These are phyloP conservation scores for Naganishia sp. DNA, from an alignment of 1,284 basidiomycete species.

Conservation along the genomic window DNA sequence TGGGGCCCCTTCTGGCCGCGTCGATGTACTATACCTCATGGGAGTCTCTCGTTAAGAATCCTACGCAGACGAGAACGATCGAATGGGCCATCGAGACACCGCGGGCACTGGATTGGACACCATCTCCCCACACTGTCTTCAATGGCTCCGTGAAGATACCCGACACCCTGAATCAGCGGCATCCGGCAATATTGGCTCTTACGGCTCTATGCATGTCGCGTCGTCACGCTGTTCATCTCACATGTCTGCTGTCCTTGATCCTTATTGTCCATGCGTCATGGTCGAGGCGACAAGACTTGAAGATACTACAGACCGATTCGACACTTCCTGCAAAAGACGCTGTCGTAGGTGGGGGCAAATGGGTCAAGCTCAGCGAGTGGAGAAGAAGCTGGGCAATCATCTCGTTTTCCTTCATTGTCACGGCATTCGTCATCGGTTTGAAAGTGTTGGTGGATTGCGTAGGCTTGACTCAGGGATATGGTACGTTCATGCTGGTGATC, in stretches of 20 bases:
- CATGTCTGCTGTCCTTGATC: conserved; percentile 75
- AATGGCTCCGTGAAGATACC: conserved; percentile 6
- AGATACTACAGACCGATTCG: conserved; percentile 31
- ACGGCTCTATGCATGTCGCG: conserved; percentile 71
- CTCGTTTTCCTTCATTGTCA: conserved; percentile 51
- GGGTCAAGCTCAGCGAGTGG: conserved; percentile 51
- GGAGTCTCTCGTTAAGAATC: conserved; percentile 37
- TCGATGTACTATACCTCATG: conserved; percentile 61
- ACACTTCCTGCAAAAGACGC: conserved; percentile 34
- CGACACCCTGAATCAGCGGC: conserved; percentile 1
- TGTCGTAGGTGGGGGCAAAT: conserved; percentile 40
- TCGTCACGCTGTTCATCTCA: conserved; percentile 71
- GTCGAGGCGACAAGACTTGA: conserved; percentile 63
- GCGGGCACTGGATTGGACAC: conserved; percentile 50
- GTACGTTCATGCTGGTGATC: conserved; percentile 41
- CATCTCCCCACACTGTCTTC: conserved; percentile 25
- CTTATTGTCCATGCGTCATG: conserved; percentile 73
- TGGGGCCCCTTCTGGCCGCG: conserved; percentile 73
- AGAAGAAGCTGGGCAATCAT: conserved; percentile 49
- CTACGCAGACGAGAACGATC: conserved; percentile 52
- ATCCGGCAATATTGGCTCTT: conserved; percentile 54
- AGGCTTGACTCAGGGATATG: conserved; percentile 26
- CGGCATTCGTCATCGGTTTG: conserved; percentile 46
- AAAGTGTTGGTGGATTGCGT: conserved; percentile 46
- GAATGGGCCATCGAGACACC: conserved; percentile 78